Evolutionary conservation across 257 asterid genomes (phyloP).

Genomic region (Solanum chilense): DNA sequence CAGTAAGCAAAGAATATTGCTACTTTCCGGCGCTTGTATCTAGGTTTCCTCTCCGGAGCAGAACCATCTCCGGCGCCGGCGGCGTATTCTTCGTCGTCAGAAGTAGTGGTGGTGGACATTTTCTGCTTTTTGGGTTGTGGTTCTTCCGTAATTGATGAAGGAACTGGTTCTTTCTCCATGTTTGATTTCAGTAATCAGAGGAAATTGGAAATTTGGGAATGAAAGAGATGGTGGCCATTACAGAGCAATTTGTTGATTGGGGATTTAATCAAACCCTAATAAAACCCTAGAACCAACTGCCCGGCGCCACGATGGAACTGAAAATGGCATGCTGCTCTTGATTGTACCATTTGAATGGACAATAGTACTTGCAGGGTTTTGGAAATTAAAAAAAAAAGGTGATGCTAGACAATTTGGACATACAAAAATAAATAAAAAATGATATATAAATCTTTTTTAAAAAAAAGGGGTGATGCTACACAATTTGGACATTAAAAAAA

Average conservation of each 20-base stretch:
- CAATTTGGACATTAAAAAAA: too few relatives aligned
- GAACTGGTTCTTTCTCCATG: conserved; percentile 21
- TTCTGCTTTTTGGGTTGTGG: conserved; percentile 60
- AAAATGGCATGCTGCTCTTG: background rate
- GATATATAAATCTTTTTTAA: too few relatives aligned
- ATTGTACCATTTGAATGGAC: background rate
- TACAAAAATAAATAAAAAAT: background rate
- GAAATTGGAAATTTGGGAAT: background rate
- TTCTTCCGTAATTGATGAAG: conserved; percentile 12
- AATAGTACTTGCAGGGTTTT: background rate
- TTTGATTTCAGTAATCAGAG: background rate
- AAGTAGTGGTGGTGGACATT: conserved; percentile 61
- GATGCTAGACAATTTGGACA: background rate
- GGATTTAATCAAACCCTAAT: conserved; percentile 3
- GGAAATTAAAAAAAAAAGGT: background rate
- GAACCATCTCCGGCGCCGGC: background rate
- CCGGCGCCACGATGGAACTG: background rate
- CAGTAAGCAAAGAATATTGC: conserved; percentile 88
- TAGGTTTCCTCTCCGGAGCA: conserved; percentile 20
- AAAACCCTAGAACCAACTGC: conserved; percentile 35
- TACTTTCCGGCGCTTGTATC: conserved; percentile 81
- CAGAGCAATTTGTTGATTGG: background rate
- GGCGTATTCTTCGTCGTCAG: conserved; percentile 36
- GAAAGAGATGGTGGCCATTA: background rate
- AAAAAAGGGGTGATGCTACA: too few relatives aligned